Conservation (phyloP, 2,329 filamentous ascomycete species). For the Cordyceps tenuipes region DNA sequence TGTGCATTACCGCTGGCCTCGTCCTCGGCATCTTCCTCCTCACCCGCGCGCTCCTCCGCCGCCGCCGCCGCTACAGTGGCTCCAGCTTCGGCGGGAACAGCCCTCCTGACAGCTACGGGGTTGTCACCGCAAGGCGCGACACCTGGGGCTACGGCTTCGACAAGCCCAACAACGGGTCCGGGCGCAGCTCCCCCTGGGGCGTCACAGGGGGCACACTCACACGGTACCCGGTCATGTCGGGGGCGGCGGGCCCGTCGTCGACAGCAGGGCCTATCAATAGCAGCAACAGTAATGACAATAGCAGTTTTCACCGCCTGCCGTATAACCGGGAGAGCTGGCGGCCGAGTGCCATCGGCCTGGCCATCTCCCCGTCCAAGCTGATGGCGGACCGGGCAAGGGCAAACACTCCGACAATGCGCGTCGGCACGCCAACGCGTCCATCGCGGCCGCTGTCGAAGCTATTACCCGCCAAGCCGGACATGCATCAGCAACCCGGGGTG, state of each 20-base stretch:
- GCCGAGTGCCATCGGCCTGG: constrained; percentile 35
- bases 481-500: constrained; percentile 25
- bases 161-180: constrained; percentile 12
- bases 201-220: constrained; percentile 16
- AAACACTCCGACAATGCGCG: constrained; percentile 17
- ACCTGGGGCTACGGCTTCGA: constrained; percentile 28
- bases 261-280: too few relatives aligned
- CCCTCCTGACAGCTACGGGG: background rate
- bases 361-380: constrained; percentile 30
- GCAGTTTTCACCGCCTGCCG: constrained; percentile 8
- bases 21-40: constrained; percentile 40
- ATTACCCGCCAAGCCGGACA: constrained; percentile 37
- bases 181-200: constrained; percentile 20
- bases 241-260: background rate
- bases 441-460: constrained; percentile 30
- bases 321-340: constrained; percentile 25
- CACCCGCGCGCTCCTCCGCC: constrained; percentile 26
- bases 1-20: constrained; percentile 37
- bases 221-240: constrained; percentile 4
- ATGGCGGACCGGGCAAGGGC: constrained; percentile 11
- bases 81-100: constrained; percentile 24
- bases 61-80: constrained; percentile 29
- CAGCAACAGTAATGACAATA: too few relatives aligned
- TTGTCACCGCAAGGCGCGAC: constrained; percentile 19
- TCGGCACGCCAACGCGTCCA: constrained; percentile 19